A percentile compares a stretch with the other conserved stretches of the same genome.
phyloP scores from a whole-genome alignment of 1,284 basidiomycete genomes.

The Lentinula novae-zelandiae region DNA sequence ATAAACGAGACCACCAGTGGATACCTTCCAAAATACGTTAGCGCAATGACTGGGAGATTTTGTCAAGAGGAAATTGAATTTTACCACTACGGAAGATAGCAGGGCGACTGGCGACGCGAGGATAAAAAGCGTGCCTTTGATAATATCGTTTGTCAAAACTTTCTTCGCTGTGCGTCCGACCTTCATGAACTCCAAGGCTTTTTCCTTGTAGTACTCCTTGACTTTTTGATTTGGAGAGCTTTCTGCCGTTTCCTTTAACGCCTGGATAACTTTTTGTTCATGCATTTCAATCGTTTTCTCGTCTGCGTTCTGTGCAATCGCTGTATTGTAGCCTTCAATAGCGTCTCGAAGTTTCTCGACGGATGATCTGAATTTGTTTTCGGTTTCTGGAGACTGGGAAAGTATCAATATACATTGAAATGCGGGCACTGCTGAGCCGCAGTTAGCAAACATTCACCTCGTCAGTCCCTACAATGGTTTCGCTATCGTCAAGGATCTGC shows the following conservation, averaged over 20 bases:
- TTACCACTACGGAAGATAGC: slow-evolving; percentile 3
- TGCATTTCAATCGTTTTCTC: slow-evolving; percentile 3
- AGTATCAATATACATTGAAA: not conserved
- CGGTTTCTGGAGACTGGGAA: slow-evolving; percentile 1
- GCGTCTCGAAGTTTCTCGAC: slow-evolving; percentile 4
- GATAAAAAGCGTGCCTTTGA: slow-evolving; percentile 2
- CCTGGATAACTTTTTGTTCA: not conserved
- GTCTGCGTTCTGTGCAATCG: not conserved
- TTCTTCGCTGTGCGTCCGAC: not conserved
- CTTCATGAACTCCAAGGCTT: slow-evolving; percentile 4
- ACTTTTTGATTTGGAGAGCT: slow-evolving; percentile 2
- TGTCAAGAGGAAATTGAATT: not conserved
- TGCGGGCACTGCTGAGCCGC: too few species aligned
- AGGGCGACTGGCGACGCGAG: slow-evolving; percentile 4
- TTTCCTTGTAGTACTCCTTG: slow-evolving; percentile 3
- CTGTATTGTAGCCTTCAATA: slow-evolving; percentile 6
- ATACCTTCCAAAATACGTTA: not conserved
- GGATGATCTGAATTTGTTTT: not conserved
- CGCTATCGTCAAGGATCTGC: not conserved
- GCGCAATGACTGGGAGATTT: not conserved
- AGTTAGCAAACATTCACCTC: not conserved
- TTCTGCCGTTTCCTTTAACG: slow-evolving; percentile 1
- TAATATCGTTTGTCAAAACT: slow-evolving; percentile 5
- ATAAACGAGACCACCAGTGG: slow-evolving; percentile 1
- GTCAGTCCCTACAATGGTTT: slow-evolving; percentile 1